Percentiles rank a stretch among this genome's conserved stretches.
Conservation (phyloP, 1,139 yeast species). For the Hemisphaericaspora subhashii region DNA sequence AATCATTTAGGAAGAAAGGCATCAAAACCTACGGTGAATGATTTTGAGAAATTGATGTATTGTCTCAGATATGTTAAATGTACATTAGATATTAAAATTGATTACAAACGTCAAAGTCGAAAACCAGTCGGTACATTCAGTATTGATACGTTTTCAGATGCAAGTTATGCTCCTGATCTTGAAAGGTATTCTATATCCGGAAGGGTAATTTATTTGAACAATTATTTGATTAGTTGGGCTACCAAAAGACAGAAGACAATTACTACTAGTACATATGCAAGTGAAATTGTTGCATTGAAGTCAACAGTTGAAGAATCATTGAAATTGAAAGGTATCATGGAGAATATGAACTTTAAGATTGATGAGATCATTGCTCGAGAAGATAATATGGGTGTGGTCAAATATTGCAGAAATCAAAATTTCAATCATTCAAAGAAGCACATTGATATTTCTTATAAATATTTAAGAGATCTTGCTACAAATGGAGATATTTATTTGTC, state of each 20-base stretch:
- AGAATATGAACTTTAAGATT: not conserved
- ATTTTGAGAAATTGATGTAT: not conserved
- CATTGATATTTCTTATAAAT: not conserved
- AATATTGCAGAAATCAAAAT: not conserved
- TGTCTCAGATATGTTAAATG: slow-evolving; percentile 1
- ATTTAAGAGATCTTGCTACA: not conserved
- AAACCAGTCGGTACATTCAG: too few relatives aligned
- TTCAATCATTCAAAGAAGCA: not conserved
- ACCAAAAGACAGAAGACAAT: slow-evolving; percentile 2
- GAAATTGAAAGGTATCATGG: not conserved
- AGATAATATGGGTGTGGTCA: not conserved
- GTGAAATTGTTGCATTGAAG: not conserved
- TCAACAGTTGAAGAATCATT: not conserved
- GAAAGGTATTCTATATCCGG: slow-evolving; percentile 1
- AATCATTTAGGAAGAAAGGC: slow-evolving; percentile 3
- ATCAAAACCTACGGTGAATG: slow-evolving; percentile 1
- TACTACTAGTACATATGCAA: not conserved
- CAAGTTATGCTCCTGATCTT: not conserved
- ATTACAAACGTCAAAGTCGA: too few relatives aligned
- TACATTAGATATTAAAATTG: not conserved
- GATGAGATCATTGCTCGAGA: not conserved
- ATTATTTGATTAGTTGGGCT: slow-evolving; percentile 3
- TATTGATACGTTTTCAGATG: slow-evolving; percentile 1
- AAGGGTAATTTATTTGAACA: slow-evolving; percentile 3
- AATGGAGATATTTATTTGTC: not conserved